Percentiles rank a stretch among this genome's conserved stretches.
These are phyloP conservation scores for Botryobasidium botryosum DNA, from an alignment of 768 basidiomycete species.

Conservation along the genomic window DNA sequence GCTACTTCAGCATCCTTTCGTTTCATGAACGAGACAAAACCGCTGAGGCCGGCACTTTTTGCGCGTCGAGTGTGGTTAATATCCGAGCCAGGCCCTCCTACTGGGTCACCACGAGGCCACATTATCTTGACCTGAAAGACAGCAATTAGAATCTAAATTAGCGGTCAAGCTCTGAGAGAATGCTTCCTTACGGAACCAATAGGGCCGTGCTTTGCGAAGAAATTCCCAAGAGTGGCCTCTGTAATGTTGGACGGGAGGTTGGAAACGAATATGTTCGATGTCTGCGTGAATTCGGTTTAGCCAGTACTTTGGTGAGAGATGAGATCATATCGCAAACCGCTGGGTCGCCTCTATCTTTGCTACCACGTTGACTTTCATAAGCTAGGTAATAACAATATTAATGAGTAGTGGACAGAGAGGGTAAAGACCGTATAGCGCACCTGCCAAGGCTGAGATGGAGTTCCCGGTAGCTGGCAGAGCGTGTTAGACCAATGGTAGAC, in stretches of 20 bases:
- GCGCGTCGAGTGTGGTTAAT: constrained; percentile 54
- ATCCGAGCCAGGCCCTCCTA: constrained; percentile 50
- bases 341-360: constrained; percentile 75
- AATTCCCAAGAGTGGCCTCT: constrained; percentile 68
- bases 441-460: constrained; percentile 83
- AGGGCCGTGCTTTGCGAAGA: constrained; percentile 86
- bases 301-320: background rate
- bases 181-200: constrained; percentile 80
- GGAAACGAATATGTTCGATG: constrained; percentile 90
- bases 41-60: constrained; percentile 68
- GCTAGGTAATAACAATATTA: constrained; percentile 28
- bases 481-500: background rate
- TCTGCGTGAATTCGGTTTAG: constrained; percentile 29
- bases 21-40: constrained; percentile 95
- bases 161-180: constrained; percentile 9
- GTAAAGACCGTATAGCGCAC: constrained; percentile 25
- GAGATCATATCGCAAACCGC: constrained; percentile 30
- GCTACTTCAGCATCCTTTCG: constrained; percentile 81
- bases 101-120: constrained; percentile 86
- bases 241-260: constrained; percentile 80
- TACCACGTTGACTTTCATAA: constrained; percentile 82
- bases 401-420: background rate
- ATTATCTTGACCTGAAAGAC: constrained; percentile 71
- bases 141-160: constrained; percentile 1
- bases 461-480: constrained; percentile 34